phyloP scores from a whole-genome alignment of 176 grass and related monocot species.

The Carex cristatella region DNA sequence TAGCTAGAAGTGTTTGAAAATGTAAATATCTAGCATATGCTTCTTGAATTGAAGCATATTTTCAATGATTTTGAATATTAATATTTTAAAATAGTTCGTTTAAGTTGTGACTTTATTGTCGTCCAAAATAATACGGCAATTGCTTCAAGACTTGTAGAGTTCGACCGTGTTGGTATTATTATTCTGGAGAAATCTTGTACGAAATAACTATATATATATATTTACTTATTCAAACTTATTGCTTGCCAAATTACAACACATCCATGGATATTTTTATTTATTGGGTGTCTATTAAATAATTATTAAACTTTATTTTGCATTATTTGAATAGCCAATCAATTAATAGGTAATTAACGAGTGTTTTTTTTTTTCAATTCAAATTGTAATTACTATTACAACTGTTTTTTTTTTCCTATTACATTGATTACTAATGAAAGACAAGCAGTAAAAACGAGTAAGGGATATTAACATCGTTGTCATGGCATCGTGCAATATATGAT shows the following conservation, averaged over 20 bases:
- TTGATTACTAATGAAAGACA: too few species aligned
- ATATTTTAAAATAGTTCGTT: constrained; percentile 6
- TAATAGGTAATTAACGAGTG: background rate
- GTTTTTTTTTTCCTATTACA: too few species aligned
- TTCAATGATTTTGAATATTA: constrained; percentile 16
- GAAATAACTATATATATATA: background rate
- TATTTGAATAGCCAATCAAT: background rate
- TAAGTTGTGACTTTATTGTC: background rate
- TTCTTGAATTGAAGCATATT: constrained; percentile 18
- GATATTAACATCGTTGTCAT: too few species aligned
- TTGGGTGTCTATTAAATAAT: background rate
- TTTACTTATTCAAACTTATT: background rate
- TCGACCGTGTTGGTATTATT: background rate
- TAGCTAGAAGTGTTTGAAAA: background rate
- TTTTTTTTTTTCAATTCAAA: background rate
- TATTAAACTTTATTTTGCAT: background rate
- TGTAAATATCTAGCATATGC: constrained; percentile 27
- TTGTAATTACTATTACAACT: background rate
- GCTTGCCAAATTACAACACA: constrained; percentile 1
- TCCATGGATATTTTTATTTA: background rate
- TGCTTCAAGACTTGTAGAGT: background rate
- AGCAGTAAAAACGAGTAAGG: too few species aligned
- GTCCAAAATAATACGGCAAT: background rate
- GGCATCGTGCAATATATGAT: too few species aligned
- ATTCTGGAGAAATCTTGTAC: constrained; percentile 12